Conservation (phyloP, 176 grass and related monocot species). For the Triticum aestivum region DNA sequence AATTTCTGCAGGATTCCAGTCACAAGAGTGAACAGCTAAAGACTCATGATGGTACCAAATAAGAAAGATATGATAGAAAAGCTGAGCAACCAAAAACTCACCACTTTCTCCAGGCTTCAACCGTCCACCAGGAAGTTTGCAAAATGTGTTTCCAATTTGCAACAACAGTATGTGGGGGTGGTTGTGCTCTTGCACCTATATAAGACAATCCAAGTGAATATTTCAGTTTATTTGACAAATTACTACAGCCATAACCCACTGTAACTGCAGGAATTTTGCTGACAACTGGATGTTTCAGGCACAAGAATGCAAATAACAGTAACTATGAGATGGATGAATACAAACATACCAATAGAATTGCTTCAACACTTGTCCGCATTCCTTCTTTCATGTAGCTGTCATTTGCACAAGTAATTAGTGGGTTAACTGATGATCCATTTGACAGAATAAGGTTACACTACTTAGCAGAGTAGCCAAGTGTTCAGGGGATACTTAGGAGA, state of each 20-base stretch:
- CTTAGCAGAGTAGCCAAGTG: neutral
- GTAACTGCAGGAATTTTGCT: neutral
- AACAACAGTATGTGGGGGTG: conserved; percentile 83
- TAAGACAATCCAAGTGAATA: neutral
- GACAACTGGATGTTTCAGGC: neutral
- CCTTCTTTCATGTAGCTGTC: conserved; percentile 98
- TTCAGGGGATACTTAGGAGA: neutral
- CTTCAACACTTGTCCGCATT: conserved; percentile 94
- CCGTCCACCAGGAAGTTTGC: conserved; percentile 93
- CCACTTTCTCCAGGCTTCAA: conserved; percentile 97
- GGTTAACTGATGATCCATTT: neutral
- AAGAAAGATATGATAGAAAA: neutral
- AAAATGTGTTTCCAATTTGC: conserved; percentile 98
- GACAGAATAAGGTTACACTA: conserved; percentile 7
- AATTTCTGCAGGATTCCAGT: conserved; percentile 56
- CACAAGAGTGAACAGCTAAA: conserved; percentile 7
- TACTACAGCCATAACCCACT: neutral
- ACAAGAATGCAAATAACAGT: neutral
- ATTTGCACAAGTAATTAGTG: conserved; percentile 20
- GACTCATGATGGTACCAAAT: neutral
- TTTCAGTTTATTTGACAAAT: conserved; percentile 9
- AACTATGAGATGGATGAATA: neutral
- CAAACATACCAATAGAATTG: conserved; percentile 71
- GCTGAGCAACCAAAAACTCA: neutral
- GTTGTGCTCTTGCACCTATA: conserved; percentile 93